Conservation (phyloP, 768 basidiomycete genomes). For the Lentinus brumalis region DNA sequence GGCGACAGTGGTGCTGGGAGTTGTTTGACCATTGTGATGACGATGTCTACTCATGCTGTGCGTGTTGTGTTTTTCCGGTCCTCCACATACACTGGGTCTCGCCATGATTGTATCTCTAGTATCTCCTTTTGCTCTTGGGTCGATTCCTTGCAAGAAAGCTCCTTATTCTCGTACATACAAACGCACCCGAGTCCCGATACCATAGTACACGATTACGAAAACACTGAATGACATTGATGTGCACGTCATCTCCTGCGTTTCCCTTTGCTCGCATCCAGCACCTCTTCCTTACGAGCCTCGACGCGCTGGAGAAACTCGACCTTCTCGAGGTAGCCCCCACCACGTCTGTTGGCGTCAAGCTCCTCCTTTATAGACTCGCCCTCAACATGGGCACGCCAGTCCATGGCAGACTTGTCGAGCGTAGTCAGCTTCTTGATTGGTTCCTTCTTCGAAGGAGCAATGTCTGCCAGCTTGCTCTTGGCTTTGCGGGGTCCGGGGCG, state of each 20-base stretch:
- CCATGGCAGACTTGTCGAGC: slow-evolving; percentile 84
- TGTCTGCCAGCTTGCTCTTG: slow-evolving; percentile 53
- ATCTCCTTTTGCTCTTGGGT: background rate
- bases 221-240: background rate
- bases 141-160: background rate
- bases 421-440: slow-evolving; percentile 71
- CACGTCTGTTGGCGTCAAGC: slow-evolving; percentile 70
- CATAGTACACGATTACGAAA: background rate
- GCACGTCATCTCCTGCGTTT: slow-evolving; percentile 45
- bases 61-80: background rate
- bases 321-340: slow-evolving; percentile 83
- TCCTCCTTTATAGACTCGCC: slow-evolving; percentile 58
- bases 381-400: slow-evolving; percentile 74
- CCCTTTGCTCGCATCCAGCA: slow-evolving; percentile 56
- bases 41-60: background rate
- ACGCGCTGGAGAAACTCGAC: slow-evolving; percentile 82
- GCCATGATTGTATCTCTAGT: background rate
- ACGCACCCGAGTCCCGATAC: background rate
- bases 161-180: slow-evolving; percentile 8
- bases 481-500: slow-evolving; percentile 70
- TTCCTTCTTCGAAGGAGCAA: slow-evolving; percentile 56
- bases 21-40: slow-evolving; percentile 49
- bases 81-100: background rate
- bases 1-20: slow-evolving; percentile 77
- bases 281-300: slow-evolving; percentile 67